Base-by-base conservation (phyloP, 768 basidiomycete genomes). In the Termitomyces bulborhizus region DNA sequence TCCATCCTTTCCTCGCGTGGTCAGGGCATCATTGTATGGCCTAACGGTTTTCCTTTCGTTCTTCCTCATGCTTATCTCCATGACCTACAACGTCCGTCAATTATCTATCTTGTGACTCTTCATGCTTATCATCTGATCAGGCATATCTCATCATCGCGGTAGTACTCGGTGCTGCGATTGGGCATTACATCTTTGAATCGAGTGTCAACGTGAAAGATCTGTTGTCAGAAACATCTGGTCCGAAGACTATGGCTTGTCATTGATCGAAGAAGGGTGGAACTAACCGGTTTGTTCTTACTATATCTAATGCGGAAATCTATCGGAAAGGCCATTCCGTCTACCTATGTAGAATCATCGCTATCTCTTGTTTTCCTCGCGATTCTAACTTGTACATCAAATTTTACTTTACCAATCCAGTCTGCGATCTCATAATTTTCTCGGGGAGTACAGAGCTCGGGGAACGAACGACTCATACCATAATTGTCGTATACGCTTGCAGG, bases 61-160 rank as follows among this genome's bases (percentile, higher is more conserved):
- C 76, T 91, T 92, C 80, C 81, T 93, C 66, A 97, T 97, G 93
- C 75, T 97, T 55, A 85, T 96, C 40, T 94, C 93, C 71, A 96
- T 97, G 93, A 96, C 93, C 4, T 97, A 95, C 73, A 97, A 97
- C 61, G 91, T 93, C 56, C 64, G 89, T 37, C n/a, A 15, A 41
- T 47, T 6, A 4, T 37, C 6, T 36, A 36, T 73, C 24, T 27
- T 40, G 36, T 54, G 37, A 21, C 51, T 32, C 8, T 21, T 40
- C 18, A 9, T 24, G 46, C 47, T 46, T 12, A 55, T 43, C 7
- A 21, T 48, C 29, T 11, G 16, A 32, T 1, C 60, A 94, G 92
- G 92, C 88, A 34, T 96, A 93, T 63, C 83, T 96, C 34, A 91
- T 96, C 64, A 65, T 80, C 29, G 84, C 94, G 1, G 87, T 90